Conservation (phyloP, 148 eudicot species). For the Mesembryanthemum crystallinum region DNA sequence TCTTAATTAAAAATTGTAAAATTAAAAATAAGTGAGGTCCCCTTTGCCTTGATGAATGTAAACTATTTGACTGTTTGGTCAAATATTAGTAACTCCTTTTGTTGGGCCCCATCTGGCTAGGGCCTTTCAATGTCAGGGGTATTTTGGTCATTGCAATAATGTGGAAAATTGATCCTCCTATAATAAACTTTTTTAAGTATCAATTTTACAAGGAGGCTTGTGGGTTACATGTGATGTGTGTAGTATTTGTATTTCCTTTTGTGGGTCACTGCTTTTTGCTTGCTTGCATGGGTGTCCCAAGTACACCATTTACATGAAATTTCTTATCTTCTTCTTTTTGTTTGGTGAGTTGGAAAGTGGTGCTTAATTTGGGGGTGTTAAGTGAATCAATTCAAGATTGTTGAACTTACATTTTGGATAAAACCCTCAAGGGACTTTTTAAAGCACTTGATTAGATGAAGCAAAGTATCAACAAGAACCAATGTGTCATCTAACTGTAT, state of each 20-base stretch:
- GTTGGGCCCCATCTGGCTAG: not conserved
- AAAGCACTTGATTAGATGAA: too few species aligned
- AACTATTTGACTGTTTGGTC: constrained; percentile 11
- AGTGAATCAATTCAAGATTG: not conserved
- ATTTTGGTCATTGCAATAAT: not conserved
- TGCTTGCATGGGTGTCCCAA: constrained; percentile 6
- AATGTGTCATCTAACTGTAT: too few species aligned
- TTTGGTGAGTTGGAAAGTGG: not conserved
- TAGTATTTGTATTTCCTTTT: not conserved
- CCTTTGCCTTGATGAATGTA: constrained; percentile 13
- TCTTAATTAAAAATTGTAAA: too few species aligned
- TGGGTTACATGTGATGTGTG: constrained; percentile 1
- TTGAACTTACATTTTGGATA: too few species aligned
- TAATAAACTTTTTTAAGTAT: not conserved
- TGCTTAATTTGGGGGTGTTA: not conserved
- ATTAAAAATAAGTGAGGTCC: not conserved
- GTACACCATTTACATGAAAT: not conserved
- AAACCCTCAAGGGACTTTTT: too few species aligned
- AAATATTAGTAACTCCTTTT: not conserved
- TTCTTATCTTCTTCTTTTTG: not conserved
- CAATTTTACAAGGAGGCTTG: not conserved
- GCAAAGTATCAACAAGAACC: too few species aligned
- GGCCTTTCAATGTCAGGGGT: constrained; percentile 9
- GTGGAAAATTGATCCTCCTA: not conserved
- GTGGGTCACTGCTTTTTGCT: not conserved